Conservation (phyloP, 129 eudicot species). For the Gnaphalium uliginosum region DNA sequence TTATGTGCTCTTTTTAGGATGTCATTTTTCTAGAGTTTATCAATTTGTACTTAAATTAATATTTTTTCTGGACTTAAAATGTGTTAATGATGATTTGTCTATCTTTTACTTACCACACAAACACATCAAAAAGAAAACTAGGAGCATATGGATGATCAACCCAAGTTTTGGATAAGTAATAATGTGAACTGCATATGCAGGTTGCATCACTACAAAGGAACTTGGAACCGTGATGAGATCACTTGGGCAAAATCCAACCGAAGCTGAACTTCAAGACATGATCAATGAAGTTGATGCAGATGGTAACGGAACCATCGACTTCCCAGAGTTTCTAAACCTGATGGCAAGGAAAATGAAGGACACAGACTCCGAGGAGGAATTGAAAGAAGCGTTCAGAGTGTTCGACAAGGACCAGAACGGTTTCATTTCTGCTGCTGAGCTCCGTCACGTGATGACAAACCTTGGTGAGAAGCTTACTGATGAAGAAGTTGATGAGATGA, state of each 20-base stretch:
- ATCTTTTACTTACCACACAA: background rate
- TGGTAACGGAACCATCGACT: slow-evolving; percentile 42
- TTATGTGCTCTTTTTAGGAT: background rate
- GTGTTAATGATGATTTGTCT: background rate
- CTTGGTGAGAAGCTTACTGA: slow-evolving; percentile 43
- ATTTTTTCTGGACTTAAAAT: background rate
- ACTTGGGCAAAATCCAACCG: slow-evolving; percentile 44
- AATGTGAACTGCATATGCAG: slow-evolving; percentile 12
- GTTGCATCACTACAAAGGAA: slow-evolving; percentile 46
- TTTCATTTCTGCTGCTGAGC: slow-evolving; percentile 46
- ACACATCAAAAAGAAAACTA: background rate
- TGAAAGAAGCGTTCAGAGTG: slow-evolving; percentile 48
- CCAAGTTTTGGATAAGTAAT: background rate
- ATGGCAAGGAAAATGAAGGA: slow-evolving; percentile 49
- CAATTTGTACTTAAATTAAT: background rate
- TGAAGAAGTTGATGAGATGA: slow-evolving; percentile 47
- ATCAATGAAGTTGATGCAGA: slow-evolving; percentile 44
- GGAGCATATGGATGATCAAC: background rate
- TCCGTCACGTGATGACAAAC: slow-evolving; percentile 45
- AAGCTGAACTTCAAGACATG: slow-evolving; percentile 46
- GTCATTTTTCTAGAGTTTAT: background rate
- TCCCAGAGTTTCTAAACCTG: slow-evolving; percentile 42
- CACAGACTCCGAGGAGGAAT: slow-evolving; percentile 42
- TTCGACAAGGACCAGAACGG: slow-evolving; percentile 44
- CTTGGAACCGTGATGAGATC: slow-evolving; percentile 47